Percentiles rank a stretch among this genome's conserved stretches.
Evolutionary conservation across 2,329 filamentous ascomycete genomes (phyloP).

Genomic region (Zymoseptoria crescenta): DNA sequence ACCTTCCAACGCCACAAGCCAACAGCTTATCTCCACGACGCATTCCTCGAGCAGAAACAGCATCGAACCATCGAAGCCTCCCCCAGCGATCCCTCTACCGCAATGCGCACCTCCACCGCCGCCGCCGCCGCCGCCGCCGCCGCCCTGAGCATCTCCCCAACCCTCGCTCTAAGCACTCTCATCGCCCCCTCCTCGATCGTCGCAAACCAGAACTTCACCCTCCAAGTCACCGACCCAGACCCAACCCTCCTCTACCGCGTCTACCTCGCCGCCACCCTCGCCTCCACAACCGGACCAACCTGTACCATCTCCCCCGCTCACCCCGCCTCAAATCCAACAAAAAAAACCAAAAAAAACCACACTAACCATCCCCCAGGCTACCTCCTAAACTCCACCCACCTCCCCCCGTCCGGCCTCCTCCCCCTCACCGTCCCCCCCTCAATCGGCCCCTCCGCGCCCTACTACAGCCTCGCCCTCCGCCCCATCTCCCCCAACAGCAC

Average conservation of each 20-base stretch:
- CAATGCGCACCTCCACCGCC: conserved; percentile 4
- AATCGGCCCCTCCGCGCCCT: conserved; percentile 25
- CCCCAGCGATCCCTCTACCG: background rate
- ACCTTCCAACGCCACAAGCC: background rate
- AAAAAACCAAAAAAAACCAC: background rate
- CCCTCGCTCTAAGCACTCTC: conserved; percentile 20
- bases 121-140: conserved; percentile 3
- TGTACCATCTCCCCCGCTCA: conserved; percentile 17
- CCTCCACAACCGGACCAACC: conserved; percentile 27
- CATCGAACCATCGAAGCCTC: background rate
- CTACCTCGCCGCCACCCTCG: conserved; percentile 28
- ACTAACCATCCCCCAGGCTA: conserved; percentile 19
- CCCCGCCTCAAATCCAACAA: background rate
- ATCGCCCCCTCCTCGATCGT: conserved; percentile 19
- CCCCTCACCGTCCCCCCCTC: conserved; percentile 27
- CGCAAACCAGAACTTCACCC: conserved; percentile 23
- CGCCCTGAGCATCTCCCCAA: conserved; percentile 4
- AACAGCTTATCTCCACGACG: background rate
- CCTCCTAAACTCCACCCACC: conserved; percentile 26
- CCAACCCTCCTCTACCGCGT: conserved; percentile 21
- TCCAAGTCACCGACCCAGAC: conserved; percentile 23
- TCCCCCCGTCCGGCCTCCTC: conserved; percentile 14
- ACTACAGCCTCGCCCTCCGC: conserved; percentile 27
- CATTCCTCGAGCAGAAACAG: background rate
- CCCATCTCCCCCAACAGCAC: conserved; percentile 19